These are phyloP conservation scores for Lactarius psammicola DNA, from an alignment of 768 basidiomycete genomes.

Conservation along the genomic window DNA sequence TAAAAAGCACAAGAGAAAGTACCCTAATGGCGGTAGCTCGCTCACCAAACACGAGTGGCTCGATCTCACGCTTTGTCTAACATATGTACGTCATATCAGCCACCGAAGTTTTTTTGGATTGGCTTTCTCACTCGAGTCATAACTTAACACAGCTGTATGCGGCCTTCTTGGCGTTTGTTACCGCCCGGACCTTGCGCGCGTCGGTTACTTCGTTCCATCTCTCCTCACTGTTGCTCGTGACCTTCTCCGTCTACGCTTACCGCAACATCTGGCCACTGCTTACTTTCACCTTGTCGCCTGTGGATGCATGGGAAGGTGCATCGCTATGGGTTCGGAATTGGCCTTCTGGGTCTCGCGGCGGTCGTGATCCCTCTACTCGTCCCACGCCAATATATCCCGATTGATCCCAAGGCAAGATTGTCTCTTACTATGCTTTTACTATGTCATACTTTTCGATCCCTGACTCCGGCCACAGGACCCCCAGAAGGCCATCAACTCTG, in stretches of 20 bases:
- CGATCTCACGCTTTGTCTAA: too few relatives aligned
- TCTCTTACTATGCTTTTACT: not conserved
- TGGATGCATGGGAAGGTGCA: conserved; percentile 48
- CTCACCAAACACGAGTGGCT: too few relatives aligned
- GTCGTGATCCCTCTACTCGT: conserved; percentile 52
- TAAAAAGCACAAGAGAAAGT: too few relatives aligned
- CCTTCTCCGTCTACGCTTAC: conserved; percentile 51
- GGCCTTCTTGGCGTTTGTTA: too few relatives aligned
- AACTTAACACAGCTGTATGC: too few relatives aligned
- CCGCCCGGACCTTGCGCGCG: conserved; percentile 12
- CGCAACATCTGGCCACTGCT: conserved; percentile 59
- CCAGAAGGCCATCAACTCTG: conserved; percentile 30
- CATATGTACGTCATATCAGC: too few relatives aligned
- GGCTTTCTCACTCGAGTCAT: too few relatives aligned
- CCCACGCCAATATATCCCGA: conserved; percentile 57
- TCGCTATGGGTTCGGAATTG: conserved; percentile 55
- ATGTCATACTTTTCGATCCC: not conserved
- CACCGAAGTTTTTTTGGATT: too few relatives aligned
- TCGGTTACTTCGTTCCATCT: conserved; percentile 43
- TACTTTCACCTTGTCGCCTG: conserved; percentile 49
- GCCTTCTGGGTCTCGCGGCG: conserved; percentile 45
- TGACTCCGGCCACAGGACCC: conserved; percentile 30
- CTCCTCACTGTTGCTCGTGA: conserved; percentile 46
- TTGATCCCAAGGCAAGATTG: conserved; percentile 48
- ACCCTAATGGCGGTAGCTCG: too few relatives aligned